Evolutionary conservation across 176 grass and related monocot genomes (phyloP).

Genomic region (Urochloa ruziziensis): DNA sequence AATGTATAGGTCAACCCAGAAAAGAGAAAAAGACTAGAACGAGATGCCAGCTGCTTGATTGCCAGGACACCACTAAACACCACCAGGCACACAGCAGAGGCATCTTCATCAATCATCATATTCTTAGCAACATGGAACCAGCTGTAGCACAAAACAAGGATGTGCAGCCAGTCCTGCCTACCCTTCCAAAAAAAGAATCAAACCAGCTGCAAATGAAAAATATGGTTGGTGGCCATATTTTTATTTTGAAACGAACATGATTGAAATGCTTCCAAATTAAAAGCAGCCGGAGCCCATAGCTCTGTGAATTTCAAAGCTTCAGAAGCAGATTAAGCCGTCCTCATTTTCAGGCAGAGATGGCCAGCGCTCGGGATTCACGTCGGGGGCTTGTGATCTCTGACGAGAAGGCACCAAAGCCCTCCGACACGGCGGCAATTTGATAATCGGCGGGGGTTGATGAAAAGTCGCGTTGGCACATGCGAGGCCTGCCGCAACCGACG

Average conservation of each 20-base stretch:
- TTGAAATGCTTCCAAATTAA: too few species aligned
- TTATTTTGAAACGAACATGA: not conserved
- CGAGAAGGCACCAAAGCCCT: not conserved
- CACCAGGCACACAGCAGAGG: not conserved
- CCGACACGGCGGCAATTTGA: constrained; percentile 42
- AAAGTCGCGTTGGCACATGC: constrained; percentile 53
- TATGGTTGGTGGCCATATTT: not conserved
- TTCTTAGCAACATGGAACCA: constrained; percentile 8
- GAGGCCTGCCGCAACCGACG: constrained; percentile 34
- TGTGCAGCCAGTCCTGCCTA: not conserved
- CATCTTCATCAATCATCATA: constrained; percentile 12
- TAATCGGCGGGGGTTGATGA: constrained; percentile 27
- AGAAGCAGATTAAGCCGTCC: not conserved
- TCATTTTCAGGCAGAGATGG: not conserved
- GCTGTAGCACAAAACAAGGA: not conserved
- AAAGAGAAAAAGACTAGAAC: not conserved
- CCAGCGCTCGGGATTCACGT: not conserved
- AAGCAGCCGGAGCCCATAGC: not conserved
- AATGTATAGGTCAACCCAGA: constrained; percentile 27
- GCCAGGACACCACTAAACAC: constrained; percentile 20
- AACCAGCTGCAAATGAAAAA: not conserved
- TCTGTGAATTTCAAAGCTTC: not conserved
- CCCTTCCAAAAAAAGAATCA: not conserved
- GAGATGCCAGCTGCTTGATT: constrained; percentile 19
- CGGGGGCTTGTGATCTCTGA: not conserved